phyloP scores from a whole-genome alignment of 495 filamentous ascomycete genomes.

The Hypomontagnella monticulosa region DNA sequence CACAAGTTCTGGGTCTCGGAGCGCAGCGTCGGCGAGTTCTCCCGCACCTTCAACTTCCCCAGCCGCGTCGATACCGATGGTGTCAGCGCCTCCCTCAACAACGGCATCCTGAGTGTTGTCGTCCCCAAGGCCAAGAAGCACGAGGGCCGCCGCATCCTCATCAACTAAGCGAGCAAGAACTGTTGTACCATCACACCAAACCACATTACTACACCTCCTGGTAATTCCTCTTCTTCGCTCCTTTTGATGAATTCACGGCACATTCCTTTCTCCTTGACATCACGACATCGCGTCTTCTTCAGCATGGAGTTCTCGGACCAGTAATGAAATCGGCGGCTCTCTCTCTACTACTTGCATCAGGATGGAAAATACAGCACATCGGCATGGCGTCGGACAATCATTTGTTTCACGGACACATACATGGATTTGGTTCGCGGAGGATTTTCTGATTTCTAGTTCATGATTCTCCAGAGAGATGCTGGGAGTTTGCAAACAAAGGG shows the following conservation, averaged over 20 bases:
- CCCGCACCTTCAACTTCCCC: constrained; percentile 81
- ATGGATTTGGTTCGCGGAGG: constrained; percentile 8
- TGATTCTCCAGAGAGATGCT: not conserved
- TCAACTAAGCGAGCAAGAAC: constrained; percentile 32
- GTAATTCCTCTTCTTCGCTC: not conserved
- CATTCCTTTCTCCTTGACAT: constrained; percentile 13
- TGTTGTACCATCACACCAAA: not conserved
- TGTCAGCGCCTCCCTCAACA: constrained; percentile 78
- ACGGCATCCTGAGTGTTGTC: constrained; percentile 75
- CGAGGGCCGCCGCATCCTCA: constrained; percentile 44
- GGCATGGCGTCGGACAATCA: too few species aligned
- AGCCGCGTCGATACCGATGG: constrained; percentile 75
- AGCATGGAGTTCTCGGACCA: constrained; percentile 19
- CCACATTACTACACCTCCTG: not conserved
- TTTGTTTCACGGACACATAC: not conserved
- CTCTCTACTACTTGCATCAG: too few species aligned
- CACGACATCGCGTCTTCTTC: not conserved
- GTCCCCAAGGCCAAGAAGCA: constrained; percentile 78
- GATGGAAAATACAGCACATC: too few species aligned
- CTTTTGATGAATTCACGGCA: constrained; percentile 1
- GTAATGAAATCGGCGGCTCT: too few species aligned
- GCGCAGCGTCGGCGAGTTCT: constrained; percentile 82
- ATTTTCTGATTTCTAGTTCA: constrained; percentile 6
- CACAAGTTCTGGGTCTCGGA: constrained; percentile 83
- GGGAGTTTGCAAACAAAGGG: too few species aligned